Percentiles rank a stretch among this genome's conserved stretches.
Conservation (phyloP, 106 monocot genomes). For the Allium sativum region DNA sequence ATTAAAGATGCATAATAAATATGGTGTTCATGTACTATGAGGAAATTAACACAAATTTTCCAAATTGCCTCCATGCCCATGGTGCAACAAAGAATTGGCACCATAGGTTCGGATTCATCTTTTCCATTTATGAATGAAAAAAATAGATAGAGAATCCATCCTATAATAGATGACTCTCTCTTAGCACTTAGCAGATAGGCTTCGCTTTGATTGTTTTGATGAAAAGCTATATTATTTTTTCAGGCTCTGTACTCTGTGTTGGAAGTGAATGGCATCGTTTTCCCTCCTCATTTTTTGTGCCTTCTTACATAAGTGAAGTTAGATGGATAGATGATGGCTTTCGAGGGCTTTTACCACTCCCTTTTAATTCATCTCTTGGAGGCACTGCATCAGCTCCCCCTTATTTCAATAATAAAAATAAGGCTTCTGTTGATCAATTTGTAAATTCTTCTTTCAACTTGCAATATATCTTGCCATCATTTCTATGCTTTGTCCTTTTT, state of each 20-base stretch:
- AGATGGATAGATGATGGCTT: slow-evolving; percentile 96
- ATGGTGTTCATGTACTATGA: no score
- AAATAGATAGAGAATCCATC: no score
- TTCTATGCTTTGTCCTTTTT: not conserved
- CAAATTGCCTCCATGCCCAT: no score
- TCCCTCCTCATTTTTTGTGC: slow-evolving; percentile 92
- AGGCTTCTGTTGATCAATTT: slow-evolving; percentile 72
- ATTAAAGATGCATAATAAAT: no score
- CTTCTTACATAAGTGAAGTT: slow-evolving; percentile 64
- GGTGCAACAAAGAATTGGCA: no score
- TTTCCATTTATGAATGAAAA: no score
- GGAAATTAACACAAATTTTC: no score
- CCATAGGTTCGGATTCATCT: no score
- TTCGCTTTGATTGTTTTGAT: not conserved
- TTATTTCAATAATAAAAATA: slow-evolving; percentile 95
- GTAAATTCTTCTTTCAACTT: slow-evolving; percentile 23
- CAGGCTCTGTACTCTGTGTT: slow-evolving; percentile 81
- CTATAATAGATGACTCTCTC: no score
- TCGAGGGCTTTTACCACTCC: slow-evolving; percentile 85
- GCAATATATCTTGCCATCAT: not conserved
- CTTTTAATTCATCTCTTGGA: slow-evolving; percentile 84
- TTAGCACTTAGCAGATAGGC: no score
- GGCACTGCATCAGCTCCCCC: slow-evolving; percentile 77
- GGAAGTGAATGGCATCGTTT: slow-evolving; percentile 99
- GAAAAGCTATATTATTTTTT: slow-evolving; percentile 1